phyloP scores from a whole-genome alignment of 805 yeast genomes.

The Torulaspora gathmanii region DNA sequence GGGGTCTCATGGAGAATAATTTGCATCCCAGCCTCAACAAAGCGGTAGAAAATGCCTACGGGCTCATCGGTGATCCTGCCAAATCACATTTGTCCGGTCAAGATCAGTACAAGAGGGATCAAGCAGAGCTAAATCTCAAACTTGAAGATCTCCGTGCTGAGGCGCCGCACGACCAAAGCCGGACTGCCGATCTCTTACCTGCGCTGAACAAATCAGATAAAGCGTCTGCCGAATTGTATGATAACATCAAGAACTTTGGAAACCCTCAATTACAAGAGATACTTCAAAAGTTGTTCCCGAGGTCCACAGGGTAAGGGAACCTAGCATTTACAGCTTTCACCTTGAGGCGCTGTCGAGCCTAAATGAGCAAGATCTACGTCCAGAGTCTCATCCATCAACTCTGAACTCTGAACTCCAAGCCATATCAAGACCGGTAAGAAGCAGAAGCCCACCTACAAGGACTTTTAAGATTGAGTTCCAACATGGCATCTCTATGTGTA shows the following conservation, averaged over 20 bases:
- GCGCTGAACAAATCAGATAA: conserved; percentile 9
- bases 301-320: not conserved
- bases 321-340: no score
- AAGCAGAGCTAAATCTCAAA: conserved; percentile 13
- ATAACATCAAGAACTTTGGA: conserved; percentile 8
- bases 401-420: no score
- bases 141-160: not conserved
- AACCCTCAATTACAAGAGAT: not conserved
- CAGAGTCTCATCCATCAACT: no score
- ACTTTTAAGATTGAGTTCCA: no score
- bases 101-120: conserved; percentile 9
- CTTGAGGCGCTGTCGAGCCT: no score
- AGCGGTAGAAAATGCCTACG: conserved; percentile 30
- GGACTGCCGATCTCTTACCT: conserved; percentile 9
- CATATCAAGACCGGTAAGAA: no score
- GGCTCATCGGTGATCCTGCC: conserved; percentile 16
- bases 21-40: conserved; percentile 30
- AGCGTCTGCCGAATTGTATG: conserved; percentile 8
- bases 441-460: no score
- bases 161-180: conserved; percentile 1
- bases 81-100: conserved; percentile 5
- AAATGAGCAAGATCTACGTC: no score
- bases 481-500: not conserved
- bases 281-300: not conserved
- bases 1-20: conserved; percentile 19